Conservation (phyloP, 352 stramenopile genomes). For the Phytophthora fragariae region DNA sequence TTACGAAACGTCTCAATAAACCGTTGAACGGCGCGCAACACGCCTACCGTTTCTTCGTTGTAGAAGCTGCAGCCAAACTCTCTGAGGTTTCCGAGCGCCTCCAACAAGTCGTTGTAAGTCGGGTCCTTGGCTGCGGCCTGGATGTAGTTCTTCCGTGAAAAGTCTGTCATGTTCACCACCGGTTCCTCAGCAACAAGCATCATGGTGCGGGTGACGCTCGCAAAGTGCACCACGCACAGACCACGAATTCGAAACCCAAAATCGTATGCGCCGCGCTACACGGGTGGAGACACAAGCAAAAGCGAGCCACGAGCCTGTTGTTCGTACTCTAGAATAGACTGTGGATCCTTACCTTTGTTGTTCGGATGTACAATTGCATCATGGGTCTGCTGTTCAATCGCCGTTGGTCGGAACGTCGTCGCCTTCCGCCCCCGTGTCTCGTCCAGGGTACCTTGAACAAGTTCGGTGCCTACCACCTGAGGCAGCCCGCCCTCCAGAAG, state of each 20-base stretch:
- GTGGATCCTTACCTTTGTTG: constrained; percentile 12
- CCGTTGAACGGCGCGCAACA: background rate
- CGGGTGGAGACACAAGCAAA: constrained; percentile 1
- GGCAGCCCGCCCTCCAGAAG: too few relatives aligned
- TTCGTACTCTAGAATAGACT: constrained; percentile 21
- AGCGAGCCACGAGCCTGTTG: constrained; percentile 9
- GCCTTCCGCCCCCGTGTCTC: background rate
- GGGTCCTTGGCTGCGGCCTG: background rate
- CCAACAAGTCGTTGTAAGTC: background rate
- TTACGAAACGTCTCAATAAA: constrained; percentile 10
- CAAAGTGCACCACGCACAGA: constrained; percentile 15
- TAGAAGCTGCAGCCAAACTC: constrained; percentile 20
- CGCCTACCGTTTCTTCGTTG: background rate
- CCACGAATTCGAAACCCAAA: constrained; percentile 12
- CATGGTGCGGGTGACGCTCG: background rate
- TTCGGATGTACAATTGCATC: constrained; percentile 5
- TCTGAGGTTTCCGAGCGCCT: background rate
- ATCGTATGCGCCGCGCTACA: constrained; percentile 8
- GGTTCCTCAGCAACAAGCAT: background rate
- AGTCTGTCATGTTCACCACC: constrained; percentile 17
- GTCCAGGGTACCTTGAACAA: background rate
- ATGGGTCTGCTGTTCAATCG: background rate
- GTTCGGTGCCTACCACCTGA: too few relatives aligned
- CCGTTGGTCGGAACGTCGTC: constrained; percentile 9
- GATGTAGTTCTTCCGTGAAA: constrained; percentile 5